These are phyloP conservation scores for Kingdonia uniflora DNA, from an alignment of 164 flowering plant genomes.

Conservation along the genomic window DNA sequence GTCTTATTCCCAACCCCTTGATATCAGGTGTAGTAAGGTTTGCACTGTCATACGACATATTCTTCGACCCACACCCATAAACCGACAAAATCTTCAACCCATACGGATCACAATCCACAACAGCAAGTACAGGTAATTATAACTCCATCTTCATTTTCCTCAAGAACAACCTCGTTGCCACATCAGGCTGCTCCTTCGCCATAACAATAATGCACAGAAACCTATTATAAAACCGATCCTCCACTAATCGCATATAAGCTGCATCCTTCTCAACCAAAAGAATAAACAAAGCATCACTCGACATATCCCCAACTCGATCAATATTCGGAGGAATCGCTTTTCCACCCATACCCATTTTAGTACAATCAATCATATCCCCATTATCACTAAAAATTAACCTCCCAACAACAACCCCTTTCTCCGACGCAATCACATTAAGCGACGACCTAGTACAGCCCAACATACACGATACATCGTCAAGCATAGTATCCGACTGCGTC, in stretches of 20 bases:
- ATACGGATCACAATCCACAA: conserved; percentile 96
- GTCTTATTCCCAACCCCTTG: conserved; percentile 94
- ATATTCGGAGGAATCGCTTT: conserved; percentile 97
- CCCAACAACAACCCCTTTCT: conserved; percentile 95
- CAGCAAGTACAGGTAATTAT: conserved; percentile 80
- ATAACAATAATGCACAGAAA: conserved; percentile 92
- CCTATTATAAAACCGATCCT: conserved; percentile 87
- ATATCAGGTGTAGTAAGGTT: conserved; percentile 95
- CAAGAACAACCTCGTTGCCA: conserved; percentile 85
- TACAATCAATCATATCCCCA: conserved; percentile 94
- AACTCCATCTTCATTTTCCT: conserved; percentile 86
- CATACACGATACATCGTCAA: conserved; percentile 89
- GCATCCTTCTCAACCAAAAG: conserved; percentile 95
- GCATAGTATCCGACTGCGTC: conserved; percentile 69
- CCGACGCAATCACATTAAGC: conserved; percentile 83
- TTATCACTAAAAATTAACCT: conserved; percentile 74
- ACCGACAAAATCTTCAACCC: conserved; percentile 92
- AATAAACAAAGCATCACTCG: conserved; percentile 84
- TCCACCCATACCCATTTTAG: conserved; percentile 98
- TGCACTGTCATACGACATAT: conserved; percentile 94
- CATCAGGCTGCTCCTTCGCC: conserved; percentile 98
- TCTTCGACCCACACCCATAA: conserved; percentile 97
- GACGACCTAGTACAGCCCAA: conserved; percentile 91
- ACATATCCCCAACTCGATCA: conserved; percentile 85
- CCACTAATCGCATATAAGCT: conserved; percentile 85